Percentiles rank a stretch among this genome's conserved stretches.
These are phyloP conservation scores for Simplicillium sp. DNA, from an alignment of 2,329 filamentous ascomycete genomes.

Conservation along the genomic window DNA sequence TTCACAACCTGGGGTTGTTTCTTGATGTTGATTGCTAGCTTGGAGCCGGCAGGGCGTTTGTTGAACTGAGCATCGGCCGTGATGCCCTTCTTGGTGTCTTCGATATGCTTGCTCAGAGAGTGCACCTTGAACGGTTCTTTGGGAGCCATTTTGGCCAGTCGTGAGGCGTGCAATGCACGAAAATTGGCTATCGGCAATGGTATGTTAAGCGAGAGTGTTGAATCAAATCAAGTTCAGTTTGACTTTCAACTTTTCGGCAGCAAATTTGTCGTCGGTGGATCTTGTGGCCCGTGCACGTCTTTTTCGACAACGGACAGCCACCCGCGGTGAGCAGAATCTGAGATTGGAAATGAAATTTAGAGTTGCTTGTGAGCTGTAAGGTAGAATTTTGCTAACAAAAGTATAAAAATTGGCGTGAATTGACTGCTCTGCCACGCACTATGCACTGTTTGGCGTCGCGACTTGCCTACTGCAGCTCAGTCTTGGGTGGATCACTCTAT, in stretches of 20 bases:
- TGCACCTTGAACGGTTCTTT: constrained; percentile 24
- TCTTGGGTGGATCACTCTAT: constrained; percentile 2
- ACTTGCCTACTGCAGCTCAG: background rate
- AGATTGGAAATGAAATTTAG: no score
- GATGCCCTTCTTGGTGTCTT: constrained; percentile 25
- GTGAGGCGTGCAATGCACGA: background rate
- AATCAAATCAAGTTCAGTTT: background rate
- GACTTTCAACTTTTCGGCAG: background rate
- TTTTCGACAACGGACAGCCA: no score
- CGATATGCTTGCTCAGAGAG: constrained; percentile 27
- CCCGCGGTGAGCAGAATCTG: no score
- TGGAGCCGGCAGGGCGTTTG: constrained; percentile 12
- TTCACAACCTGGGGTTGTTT: constrained; percentile 13
- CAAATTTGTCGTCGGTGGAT: background rate
- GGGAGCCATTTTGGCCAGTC: constrained; percentile 21
- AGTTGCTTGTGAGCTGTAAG: no score
- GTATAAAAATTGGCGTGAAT: no score
- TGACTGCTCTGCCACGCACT: no score
- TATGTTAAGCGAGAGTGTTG: background rate
- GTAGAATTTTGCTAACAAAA: no score
- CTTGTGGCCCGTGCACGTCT: background rate
- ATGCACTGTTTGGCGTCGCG: no score
- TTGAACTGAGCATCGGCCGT: constrained; percentile 23
- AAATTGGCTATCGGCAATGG: no score
- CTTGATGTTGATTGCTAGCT: constrained; percentile 19